Evolutionary conservation across 805 yeast species (phyloP), one percentile per base, ranked within the genome.

Genomic region (Citeromyces matritensis): DNA sequence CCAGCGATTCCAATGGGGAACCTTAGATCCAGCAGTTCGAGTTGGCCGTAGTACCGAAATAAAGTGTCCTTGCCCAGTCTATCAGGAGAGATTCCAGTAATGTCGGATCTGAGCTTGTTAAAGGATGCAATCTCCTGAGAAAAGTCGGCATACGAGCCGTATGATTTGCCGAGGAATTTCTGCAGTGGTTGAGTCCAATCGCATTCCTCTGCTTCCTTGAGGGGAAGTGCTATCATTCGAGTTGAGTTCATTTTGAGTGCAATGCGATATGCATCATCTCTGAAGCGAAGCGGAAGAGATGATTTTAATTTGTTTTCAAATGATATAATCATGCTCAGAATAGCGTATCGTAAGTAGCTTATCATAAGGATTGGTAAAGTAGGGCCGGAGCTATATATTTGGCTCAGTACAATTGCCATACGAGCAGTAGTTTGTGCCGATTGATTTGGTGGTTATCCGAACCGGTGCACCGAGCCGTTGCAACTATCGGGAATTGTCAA

Each of bases 1-100:
- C 38, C 39, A 4, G 57, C 51, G n/a, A 65, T 56, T 32, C 60
- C 62, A 35, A 74, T 63, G 1, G 95, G 91, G 13, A 88, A 51
- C 33, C 96, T 60, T 40, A 83, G 53, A 38, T 80, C 85, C 30
- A 91, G 54, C 9, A 83, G 66, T 45, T 86, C 95, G 38, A 91
- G 50, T 47, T 78, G 91, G 10, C 82, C 81, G 45, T 74, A 84
- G 51, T 88, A 88, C 33, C 67, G 65, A 47, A 69, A 74, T 39
- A 74, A 63, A 12, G 74, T 42, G 38, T 67, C 72, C 25, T 73
- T 54, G 1, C 76, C 71, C 6, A 40, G 33, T 3, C 34, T 30
- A 35, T 60, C 67, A 15, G 55, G 55, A 28, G 51, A 49, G 9
- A 48, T 54, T 52, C 78, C 78, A 17, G 67, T 51, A 12, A 72